These are phyloP conservation scores for Arabis alpina DNA, from an alignment of 345 rosid genomes.

Conservation along the genomic window DNA sequence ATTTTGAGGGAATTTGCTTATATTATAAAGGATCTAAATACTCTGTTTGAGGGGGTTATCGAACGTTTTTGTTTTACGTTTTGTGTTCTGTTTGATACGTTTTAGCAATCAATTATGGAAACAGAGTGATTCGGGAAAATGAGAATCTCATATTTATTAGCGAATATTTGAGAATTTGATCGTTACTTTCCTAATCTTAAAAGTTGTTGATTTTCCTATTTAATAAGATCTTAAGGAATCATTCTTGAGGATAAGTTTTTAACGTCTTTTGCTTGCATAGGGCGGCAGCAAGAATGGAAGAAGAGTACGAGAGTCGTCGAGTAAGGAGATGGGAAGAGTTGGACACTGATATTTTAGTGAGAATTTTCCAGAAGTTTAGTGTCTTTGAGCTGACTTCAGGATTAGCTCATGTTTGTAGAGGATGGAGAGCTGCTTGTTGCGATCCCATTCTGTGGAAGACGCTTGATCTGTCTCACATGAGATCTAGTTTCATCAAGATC, in stretches of 20 bases:
- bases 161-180: neutral
- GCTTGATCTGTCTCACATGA: conserved; percentile 72
- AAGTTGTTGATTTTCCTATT: neutral
- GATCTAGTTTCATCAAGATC: conserved; percentile 72
- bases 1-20: neutral
- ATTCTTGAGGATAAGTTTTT: neutral
- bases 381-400: conserved; percentile 65
- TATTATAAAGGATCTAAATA: neutral
- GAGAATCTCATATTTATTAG: neutral
- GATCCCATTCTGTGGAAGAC: conserved; percentile 91
- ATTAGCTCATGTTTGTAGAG: conserved; percentile 75
- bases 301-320: conserved; percentile 47
- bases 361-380: conserved; percentile 61
- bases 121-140: neutral
- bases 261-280: conserved; percentile 15
- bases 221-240: neutral
- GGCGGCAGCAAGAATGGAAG: conserved; percentile 41
- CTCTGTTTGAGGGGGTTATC: neutral
- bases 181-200: neutral
- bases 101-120: neutral
- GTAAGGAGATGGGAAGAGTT: conserved; percentile 82
- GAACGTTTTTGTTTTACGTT: neutral
- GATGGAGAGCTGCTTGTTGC: conserved; percentile 78
- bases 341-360: conserved; percentile 70
- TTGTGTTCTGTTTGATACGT: neutral